A percentile compares a stretch with the other conserved stretches of the same genome.
Conservation (phyloP, 176 grass and related monocot species). For the Eleusine indica region DNA sequence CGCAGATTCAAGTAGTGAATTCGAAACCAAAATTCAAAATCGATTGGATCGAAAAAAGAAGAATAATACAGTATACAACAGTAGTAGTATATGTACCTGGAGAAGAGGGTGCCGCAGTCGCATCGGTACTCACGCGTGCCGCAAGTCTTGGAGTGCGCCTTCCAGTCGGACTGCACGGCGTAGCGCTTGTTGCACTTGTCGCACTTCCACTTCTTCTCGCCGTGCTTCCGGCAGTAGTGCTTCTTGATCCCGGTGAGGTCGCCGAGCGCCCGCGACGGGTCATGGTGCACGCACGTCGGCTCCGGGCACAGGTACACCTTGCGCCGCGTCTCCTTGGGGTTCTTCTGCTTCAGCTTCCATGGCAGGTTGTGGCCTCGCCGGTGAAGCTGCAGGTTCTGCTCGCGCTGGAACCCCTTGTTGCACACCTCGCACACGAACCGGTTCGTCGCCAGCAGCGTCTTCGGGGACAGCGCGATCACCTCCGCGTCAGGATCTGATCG, state of each 20-base stretch:
- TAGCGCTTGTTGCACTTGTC: slow-evolving; percentile 96
- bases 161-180: slow-evolving; percentile 93
- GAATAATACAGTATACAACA: too few species aligned
- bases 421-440: slow-evolving; percentile 93
- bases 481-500: slow-evolving; percentile 77
- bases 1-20: not conserved
- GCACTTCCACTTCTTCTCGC: slow-evolving; percentile 99
- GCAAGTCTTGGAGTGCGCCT: slow-evolving; percentile 91
- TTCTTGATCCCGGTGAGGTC: slow-evolving; percentile 96
- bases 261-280: slow-evolving; percentile 73
- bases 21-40: not conserved
- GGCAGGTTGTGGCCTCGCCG: slow-evolving; percentile 89
- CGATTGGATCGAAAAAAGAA: too few species aligned
- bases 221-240: slow-evolving; percentile 91
- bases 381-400: slow-evolving; percentile 94
- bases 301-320: slow-evolving; percentile 88
- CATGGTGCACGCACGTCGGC: slow-evolving; percentile 87
- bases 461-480: slow-evolving; percentile 86
- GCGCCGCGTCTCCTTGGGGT: slow-evolving; percentile 70
- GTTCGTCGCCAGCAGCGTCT: slow-evolving; percentile 77
- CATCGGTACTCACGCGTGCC: slow-evolving; percentile 85
- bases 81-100: slow-evolving; percentile 41
- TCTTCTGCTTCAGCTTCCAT: slow-evolving; percentile 95
- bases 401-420: slow-evolving; percentile 85
- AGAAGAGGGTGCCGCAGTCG: slow-evolving; percentile 94